Conservation (phyloP, 2,329 filamentous ascomycete species). For the Aspergillus fumigatiaffinis region DNA sequence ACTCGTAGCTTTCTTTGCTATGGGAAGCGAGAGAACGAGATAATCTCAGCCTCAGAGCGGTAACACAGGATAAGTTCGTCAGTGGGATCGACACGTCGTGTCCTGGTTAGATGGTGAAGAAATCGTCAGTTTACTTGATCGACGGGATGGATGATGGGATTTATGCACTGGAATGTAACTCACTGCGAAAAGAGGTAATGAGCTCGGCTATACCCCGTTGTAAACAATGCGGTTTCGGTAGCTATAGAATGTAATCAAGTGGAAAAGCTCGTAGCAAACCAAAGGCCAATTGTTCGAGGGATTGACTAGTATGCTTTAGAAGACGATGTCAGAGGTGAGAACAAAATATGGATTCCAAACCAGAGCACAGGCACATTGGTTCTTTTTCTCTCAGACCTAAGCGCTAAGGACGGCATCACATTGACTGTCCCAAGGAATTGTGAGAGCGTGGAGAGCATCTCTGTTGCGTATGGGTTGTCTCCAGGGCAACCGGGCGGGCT, state of each 20-base stretch:
- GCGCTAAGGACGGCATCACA: background rate
- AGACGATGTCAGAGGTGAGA: background rate
- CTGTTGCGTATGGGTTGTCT: background rate
- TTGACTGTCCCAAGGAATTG: background rate
- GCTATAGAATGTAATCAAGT: background rate
- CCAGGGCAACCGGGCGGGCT: background rate
- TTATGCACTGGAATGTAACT: background rate
- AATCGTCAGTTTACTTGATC: background rate
- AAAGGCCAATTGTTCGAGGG: background rate
- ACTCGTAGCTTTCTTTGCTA: background rate
- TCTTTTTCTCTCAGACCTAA: background rate
- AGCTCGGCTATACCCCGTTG: background rate
- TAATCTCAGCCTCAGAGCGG: conserved; percentile 1
- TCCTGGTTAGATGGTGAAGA: background rate
- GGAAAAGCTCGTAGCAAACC: background rate
- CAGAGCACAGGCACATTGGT: background rate
- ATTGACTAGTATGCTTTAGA: background rate
- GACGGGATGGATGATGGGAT: background rate
- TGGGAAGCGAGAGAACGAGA: background rate
- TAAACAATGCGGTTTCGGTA: background rate
- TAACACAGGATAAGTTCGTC: background rate
- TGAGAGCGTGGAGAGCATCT: background rate
- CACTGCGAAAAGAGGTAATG: background rate
- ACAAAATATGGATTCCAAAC: background rate
- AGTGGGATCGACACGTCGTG: background rate